Evolutionary conservation across 192 early-diverging fungal genomes (phyloP), one percentile per base, ranked within the genome.

Genomic region (Coemansia sp.): DNA sequence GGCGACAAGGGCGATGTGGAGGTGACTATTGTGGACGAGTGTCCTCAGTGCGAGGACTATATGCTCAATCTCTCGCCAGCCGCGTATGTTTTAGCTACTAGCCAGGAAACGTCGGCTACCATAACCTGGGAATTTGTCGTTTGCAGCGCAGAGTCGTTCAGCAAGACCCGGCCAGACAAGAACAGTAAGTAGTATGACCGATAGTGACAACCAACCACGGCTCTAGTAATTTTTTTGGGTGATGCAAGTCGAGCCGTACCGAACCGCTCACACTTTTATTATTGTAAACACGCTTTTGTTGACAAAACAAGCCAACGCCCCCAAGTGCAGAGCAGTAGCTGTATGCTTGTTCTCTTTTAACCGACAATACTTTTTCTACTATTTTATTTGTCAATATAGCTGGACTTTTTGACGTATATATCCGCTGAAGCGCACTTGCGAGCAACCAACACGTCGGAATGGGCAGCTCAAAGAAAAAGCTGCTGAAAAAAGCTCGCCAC

Each of bases 1-100:
- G 82, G 82, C 34, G 78, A 77, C 4, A 80, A 76, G 38, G 84
- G 74, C 12, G 28, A 74, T 2, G 77, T 83, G 20, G 62, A 56
- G 20, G 86, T 81, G 40, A 84, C 61, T 36, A 77, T 85, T 17
- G 73, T 83, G 8, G 85, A 86, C 56, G 83, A 72, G 11, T 87
- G 86, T 26, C 69, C 69, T 5, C 63, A 49, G 9, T 86, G 85
- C 36, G n/a, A 55, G 0, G 46, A 47, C 3, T 75, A 78, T 3
- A 66, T 59, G 18, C 56, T 86, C 20, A 84, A 86, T 36, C 69
- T 85, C 15, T 76, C 77, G 5, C 77, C 79, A 17, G 58, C 68
- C 1, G 82, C 85, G 0, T 86, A 84, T 42, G 42, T 53, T 4
- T 48, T 63, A 18, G 74, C 82, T 25, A 80, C 71, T 3, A 63